Evolutionary conservation across 345 rosid genomes (phyloP).

Genomic region (Pugionium dolabratum): DNA sequence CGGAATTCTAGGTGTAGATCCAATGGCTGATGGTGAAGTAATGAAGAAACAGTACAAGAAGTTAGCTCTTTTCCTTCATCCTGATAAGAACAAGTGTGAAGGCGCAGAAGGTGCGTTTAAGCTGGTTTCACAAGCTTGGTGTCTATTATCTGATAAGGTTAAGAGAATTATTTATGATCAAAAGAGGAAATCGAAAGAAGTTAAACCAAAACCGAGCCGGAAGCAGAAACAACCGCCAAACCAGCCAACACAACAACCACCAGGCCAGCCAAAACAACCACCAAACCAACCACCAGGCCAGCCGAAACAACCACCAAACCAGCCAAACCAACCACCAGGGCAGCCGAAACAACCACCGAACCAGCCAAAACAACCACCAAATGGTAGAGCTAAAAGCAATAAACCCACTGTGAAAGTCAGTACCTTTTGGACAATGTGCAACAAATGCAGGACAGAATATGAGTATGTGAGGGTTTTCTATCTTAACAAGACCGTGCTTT

Average conservation of each 20-base stretch:
- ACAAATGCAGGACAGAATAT: constrained; percentile 62
- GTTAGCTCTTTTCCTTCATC: constrained; percentile 75
- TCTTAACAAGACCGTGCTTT: constrained; percentile 66
- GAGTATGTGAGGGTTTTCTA: constrained; percentile 66
- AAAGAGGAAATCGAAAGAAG: constrained; percentile 48
- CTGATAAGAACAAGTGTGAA: constrained; percentile 79
- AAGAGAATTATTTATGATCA: constrained; percentile 70
- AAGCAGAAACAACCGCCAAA: constrained; percentile 25
- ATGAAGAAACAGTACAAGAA: constrained; percentile 66
- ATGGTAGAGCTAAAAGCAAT: constrained; percentile 34
- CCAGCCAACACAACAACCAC: neutral
- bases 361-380: neutral
- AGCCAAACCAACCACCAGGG: neutral
- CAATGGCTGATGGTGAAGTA: constrained; percentile 61
- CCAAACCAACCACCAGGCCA: neutral
- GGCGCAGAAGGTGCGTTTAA: constrained; percentile 90
- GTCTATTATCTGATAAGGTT: constrained; percentile 65
- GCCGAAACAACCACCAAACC: neutral
- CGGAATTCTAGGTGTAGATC: constrained; percentile 62
- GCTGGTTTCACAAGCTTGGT: constrained; percentile 73
- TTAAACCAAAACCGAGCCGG: constrained; percentile 42
- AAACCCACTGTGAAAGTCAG: constrained; percentile 34
- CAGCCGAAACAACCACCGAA: constrained; percentile 2
- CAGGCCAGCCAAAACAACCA: neutral
- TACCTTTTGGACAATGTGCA: constrained; percentile 86